Evolutionary conservation across 768 basidiomycete genomes (phyloP).

Genomic region (Russula virescens): DNA sequence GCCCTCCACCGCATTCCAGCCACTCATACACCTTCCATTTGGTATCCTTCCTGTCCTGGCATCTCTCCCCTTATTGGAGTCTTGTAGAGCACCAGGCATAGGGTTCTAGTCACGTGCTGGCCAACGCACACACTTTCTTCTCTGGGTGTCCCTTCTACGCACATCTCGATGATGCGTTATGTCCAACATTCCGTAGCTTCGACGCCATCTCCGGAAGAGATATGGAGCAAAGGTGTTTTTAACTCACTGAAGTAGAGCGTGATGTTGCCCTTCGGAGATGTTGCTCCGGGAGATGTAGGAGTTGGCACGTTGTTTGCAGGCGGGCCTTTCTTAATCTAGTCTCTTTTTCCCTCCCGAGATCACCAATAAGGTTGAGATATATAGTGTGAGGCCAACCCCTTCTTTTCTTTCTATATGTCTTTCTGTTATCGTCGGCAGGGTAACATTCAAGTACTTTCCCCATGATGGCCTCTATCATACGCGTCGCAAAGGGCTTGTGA

Average conservation of each 20-base stretch:
- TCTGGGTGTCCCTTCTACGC: constrained; percentile 43
- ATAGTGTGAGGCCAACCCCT: too few relatives aligned
- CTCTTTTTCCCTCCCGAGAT: too few relatives aligned
- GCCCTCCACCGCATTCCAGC: too few relatives aligned
- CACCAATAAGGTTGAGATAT: too few relatives aligned
- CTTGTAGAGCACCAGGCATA: too few relatives aligned
- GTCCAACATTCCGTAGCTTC: constrained; percentile 34
- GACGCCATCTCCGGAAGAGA: constrained; percentile 43
- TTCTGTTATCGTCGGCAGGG: too few relatives aligned
- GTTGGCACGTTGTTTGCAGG: constrained; percentile 67
- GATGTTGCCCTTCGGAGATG: constrained; percentile 71
- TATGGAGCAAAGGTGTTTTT: constrained; percentile 65
- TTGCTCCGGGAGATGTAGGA: constrained; percentile 83
- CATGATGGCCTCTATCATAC: constrained; percentile 78
- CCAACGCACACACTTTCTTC: too few relatives aligned
- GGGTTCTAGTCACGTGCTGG: too few relatives aligned
- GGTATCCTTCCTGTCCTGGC: too few relatives aligned
- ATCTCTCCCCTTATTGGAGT: too few relatives aligned
- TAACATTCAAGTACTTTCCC: constrained; percentile 79
- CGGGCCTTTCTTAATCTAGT: constrained; percentile 30
- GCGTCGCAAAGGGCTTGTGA: constrained; percentile 68
- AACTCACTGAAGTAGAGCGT: constrained; percentile 64
- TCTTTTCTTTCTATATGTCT: too few relatives aligned
- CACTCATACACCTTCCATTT: too few relatives aligned
- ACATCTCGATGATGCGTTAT: constrained; percentile 78